A percentile compares a stretch with the other conserved stretches of the same genome.
Evolutionary conservation across 1,284 basidiomycete species (phyloP).

Genomic region (Naganishia albida): DNA sequence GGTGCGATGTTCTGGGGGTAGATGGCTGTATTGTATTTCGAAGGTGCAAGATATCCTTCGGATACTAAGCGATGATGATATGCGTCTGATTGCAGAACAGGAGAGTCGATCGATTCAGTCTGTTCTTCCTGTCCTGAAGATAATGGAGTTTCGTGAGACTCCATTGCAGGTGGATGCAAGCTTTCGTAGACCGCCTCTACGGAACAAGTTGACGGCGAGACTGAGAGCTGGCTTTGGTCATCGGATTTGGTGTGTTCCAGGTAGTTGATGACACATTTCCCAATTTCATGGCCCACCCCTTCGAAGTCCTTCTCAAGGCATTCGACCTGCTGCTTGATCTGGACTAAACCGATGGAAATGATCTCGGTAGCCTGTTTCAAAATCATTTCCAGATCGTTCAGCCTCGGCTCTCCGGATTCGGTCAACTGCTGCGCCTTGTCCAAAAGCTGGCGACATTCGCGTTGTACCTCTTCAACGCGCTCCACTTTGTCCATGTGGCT

Average conservation of each 20-base stretch:
- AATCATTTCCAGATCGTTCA: background rate
- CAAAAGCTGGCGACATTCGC: background rate
- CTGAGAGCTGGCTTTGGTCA: no score
- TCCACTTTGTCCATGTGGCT: background rate
- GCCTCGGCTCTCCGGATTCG: background rate
- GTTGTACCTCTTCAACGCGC: background rate
- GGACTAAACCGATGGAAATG: background rate
- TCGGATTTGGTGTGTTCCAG: background rate
- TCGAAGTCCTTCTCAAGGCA: background rate
- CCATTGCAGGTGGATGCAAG: no score
- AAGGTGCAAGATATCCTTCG: no score
- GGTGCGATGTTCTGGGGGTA: background rate
- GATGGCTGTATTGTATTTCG: background rate
- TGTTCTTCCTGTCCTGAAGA: no score
- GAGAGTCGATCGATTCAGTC: no score
- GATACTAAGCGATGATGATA: no score
- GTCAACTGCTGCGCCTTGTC: background rate
- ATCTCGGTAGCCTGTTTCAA: background rate
- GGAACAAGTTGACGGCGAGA: no score
- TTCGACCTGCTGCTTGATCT: conserved; percentile 8
- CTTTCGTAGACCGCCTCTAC: no score
- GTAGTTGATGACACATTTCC: background rate
- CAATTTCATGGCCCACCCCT: background rate
- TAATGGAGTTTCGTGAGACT: no score
- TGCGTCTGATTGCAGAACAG: no score